These are phyloP conservation scores for Hymenoscyphus fraxineus DNA, from an alignment of 2,329 filamentous ascomycete genomes.

Conservation along the genomic window DNA sequence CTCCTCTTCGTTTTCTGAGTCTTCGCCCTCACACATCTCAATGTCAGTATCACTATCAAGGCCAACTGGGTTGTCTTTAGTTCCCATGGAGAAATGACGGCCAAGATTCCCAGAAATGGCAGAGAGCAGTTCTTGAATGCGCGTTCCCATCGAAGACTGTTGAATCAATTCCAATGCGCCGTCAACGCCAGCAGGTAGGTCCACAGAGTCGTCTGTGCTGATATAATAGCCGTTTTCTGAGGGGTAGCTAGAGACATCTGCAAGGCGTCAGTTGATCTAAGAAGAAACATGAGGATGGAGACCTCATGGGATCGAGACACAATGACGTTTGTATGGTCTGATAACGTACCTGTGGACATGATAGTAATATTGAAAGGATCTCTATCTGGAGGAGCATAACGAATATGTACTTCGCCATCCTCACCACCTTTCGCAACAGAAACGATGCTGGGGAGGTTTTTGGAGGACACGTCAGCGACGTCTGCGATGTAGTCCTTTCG, in stretches of 20 bases:
- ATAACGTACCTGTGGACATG: slow-evolving; percentile 24
- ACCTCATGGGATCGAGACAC: not conserved
- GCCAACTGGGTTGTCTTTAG: slow-evolving; percentile 24
- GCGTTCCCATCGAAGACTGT: slow-evolving; percentile 22
- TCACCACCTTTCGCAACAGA: slow-evolving; percentile 59
- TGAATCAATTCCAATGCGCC: slow-evolving; percentile 31
- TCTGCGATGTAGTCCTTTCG: slow-evolving; percentile 63
- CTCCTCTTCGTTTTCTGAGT: slow-evolving; percentile 13
- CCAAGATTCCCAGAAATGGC: slow-evolving; percentile 27
- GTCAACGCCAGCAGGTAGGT: slow-evolving; percentile 41
- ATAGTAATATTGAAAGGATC: slow-evolving; percentile 28
- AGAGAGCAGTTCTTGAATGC: slow-evolving; percentile 26
- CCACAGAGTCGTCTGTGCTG: slow-evolving; percentile 45
- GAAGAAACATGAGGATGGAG: not conserved
- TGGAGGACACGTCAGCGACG: slow-evolving; percentile 38
- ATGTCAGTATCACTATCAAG: slow-evolving; percentile 35
- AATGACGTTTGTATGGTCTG: not conserved
- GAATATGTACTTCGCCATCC: slow-evolving; percentile 69
- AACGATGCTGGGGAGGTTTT: slow-evolving; percentile 46
- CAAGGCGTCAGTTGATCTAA: slow-evolving; percentile 13
- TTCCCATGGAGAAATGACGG: slow-evolving; percentile 21
- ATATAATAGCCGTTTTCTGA: slow-evolving; percentile 47
- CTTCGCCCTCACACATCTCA: slow-evolving; percentile 23
- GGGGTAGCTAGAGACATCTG: slow-evolving; percentile 55
- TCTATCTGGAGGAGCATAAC: slow-evolving; percentile 39